Evolutionary conservation across 306 rosid genomes (phyloP).

Genomic region (Vigna reflexopilosa): DNA sequence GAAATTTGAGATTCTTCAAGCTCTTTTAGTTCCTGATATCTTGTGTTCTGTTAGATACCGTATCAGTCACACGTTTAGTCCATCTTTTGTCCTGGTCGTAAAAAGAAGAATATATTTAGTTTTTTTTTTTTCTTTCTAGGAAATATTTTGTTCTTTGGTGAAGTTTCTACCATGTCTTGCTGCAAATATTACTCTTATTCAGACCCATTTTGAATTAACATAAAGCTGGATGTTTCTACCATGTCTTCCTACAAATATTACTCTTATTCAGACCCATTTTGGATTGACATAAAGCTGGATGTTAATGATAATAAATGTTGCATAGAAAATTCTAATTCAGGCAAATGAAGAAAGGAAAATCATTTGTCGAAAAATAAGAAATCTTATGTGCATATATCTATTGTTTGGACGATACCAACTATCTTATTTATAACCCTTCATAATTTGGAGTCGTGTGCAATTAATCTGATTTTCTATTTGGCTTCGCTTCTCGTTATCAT

Average conservation of each 20-base stretch:
- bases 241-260: constrained; percentile 18
- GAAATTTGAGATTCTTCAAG: too few species aligned
- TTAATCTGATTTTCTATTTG: not conserved
- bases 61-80: not conserved
- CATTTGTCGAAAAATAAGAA: not conserved
- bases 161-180: constrained; percentile 20
- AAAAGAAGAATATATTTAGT: not conserved
- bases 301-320: not conserved
- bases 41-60: too few species aligned
- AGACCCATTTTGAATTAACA: not conserved
- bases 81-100: constrained; percentile 1
- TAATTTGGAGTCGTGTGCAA: not conserved
- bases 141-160: not conserved
- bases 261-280: not conserved
- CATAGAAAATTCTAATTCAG: not conserved
- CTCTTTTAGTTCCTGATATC: too few species aligned
- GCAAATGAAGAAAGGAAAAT: not conserved
- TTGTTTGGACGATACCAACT: not conserved
- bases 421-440: too few species aligned
- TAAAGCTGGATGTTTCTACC: constrained; percentile 6
- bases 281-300: constrained; percentile 16
- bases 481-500: too few species aligned
- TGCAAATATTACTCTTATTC: not conserved
- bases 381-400: not conserved
- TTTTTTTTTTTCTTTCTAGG: not conserved